Conservation (phyloP, 2,329 filamentous ascomycete genomes). For the Elsinoe ampelina region DNA sequence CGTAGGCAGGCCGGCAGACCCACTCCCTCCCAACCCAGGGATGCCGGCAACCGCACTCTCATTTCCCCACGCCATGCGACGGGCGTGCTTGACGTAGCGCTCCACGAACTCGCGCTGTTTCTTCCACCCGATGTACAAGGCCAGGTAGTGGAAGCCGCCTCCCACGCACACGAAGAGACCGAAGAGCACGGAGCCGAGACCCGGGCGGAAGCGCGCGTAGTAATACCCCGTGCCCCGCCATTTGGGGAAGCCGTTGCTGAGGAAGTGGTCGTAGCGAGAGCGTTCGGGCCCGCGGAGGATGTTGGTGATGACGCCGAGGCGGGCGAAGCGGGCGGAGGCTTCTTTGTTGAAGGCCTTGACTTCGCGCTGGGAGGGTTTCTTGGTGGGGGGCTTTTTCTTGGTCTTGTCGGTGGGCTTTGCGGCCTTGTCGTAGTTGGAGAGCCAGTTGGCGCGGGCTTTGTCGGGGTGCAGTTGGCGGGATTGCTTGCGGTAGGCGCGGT, state of each 20-base stretch:
- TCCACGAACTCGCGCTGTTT: conserved; percentile 85
- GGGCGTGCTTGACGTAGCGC: conserved; percentile 81
- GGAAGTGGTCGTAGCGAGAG: conserved; percentile 89
- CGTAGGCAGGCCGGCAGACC: conserved; percentile 31
- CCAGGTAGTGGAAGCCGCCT: conserved; percentile 78
- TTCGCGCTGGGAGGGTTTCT: conserved; percentile 63
- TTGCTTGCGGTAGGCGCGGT: conserved; percentile 87
- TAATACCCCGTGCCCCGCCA: conserved; percentile 99
- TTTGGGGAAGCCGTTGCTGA: conserved; percentile 82
- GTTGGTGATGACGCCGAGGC: conserved; percentile 73
- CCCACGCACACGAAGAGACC: conserved; percentile 76
- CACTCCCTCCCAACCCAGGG: conserved; percentile 49
- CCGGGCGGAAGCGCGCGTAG: conserved; percentile 87
- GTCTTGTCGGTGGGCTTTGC: conserved; percentile 27
- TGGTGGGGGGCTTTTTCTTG: conserved; percentile 53
- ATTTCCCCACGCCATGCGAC: conserved; percentile 83
- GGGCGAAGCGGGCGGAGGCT: conserved; percentile 73
- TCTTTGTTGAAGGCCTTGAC: conserved; percentile 70
- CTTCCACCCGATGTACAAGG: conserved; percentile 77
- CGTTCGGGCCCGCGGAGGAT: conserved; percentile 73
- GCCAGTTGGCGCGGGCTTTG: conserved; percentile 81
- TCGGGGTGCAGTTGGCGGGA: conserved; percentile 80
- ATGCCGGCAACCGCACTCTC: conserved; percentile 58
- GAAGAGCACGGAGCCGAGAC: conserved; percentile 71
- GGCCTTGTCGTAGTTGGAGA: conserved; percentile 55